These are phyloP conservation scores for Neurospora sp. DNA, from an alignment of 495 filamentous ascomycete species.

Conservation along the genomic window DNA sequence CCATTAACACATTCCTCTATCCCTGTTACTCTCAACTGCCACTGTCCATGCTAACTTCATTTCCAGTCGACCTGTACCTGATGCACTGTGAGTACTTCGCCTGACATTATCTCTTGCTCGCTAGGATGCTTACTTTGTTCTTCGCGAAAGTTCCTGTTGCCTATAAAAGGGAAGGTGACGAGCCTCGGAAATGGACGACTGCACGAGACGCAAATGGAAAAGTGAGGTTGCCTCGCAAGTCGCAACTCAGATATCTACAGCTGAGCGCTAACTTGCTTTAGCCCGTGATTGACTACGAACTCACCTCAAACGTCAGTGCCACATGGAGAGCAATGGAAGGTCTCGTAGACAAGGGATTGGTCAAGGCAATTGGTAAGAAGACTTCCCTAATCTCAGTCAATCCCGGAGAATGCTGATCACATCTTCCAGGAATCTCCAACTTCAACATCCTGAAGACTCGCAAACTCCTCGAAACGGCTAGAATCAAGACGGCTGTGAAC, in stretches of 20 bases:
- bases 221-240: background rate
- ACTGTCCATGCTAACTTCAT: background rate
- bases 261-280: background rate
- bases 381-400: background rate
- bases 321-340: constrained; percentile 31
- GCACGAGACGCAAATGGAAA: constrained; percentile 28
- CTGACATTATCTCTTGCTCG: background rate
- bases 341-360: constrained; percentile 21
- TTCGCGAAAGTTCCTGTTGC: constrained; percentile 22
- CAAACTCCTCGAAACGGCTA: constrained; percentile 19
- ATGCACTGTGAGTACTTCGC: constrained; percentile 22
- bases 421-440: constrained; percentile 25
- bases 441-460: constrained; percentile 27
- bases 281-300: constrained; percentile 22
- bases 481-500: constrained; percentile 26
- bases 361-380: constrained; percentile 23
- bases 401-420: background rate
- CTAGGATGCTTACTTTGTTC: background rate
- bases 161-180: constrained; percentile 21
- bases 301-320: constrained; percentile 21
- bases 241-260: background rate
- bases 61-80: constrained; percentile 25
- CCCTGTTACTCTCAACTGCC: too few relatives aligned
- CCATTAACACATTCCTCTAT: too few relatives aligned
- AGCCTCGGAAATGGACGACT: constrained; percentile 14